Evolutionary conservation across 1,284 basidiomycete genomes (phyloP), one percentile per base, ranked within the genome.

Genomic region (Ganoderma lingzhi): DNA sequence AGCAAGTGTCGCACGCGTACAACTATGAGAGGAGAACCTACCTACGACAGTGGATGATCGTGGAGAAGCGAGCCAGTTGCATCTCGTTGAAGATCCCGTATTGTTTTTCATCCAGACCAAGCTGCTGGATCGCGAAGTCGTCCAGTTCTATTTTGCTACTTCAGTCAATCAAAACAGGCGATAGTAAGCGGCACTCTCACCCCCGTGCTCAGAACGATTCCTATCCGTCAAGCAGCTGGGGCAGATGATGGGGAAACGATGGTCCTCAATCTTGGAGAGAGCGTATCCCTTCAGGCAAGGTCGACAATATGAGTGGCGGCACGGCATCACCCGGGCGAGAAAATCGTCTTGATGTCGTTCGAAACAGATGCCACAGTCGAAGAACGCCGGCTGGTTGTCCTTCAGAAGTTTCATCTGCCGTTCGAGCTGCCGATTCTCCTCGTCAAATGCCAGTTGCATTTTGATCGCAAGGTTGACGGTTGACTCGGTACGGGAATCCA

Each of bases 191-290:
- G 23, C 23, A 23, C 23, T 23, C 68, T 69, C 86, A 87, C 86
- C 78, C 69, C 81, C 81, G 53, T 83, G 82, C 23, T 80, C 78
- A 17, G 62, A 55, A 17, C 74, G 63, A 23, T 64, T 71, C 63
- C 69, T 71, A 15, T 74, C 67, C 17, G 81, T 78, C 3, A 81
- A 76, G 72, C 91, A 92, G 19, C 81, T 75, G 1, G 91, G 91
- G 75, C 91, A 93, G 6, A 86, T 71, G 44, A 92, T 85, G 0
- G 91, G 90, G 71, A 86, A 91, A 14, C 84, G 83, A 66, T 85
- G 85, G 51, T 90, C 85, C 6, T 80, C 75, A 32, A 92, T 79
- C 76, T 86, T 86, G 3, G 82, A 80, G 14, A 75, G 72, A 28
- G 88, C 79, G 68, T 88, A 85, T 3, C 74, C 73, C 62, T 79